A percentile compares a stretch with the other conserved stretches of the same genome.
These are phyloP conservation scores for Suhomyces sp. DNA, from an alignment of 805 yeast genomes.

Conservation along the genomic window DNA sequence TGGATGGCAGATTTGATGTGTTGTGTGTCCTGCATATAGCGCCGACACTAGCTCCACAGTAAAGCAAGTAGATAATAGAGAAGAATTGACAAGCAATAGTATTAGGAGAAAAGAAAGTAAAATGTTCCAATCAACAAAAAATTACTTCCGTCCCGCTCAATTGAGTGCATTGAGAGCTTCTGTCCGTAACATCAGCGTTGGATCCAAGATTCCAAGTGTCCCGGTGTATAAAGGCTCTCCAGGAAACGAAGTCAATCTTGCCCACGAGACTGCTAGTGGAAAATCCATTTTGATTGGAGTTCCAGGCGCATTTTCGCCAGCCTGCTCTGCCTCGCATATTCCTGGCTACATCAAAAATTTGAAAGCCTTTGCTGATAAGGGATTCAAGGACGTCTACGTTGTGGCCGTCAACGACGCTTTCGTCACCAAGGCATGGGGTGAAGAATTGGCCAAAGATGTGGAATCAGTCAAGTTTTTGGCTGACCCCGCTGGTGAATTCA, in stretches of 20 bases:
- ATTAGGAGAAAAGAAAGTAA: background rate
- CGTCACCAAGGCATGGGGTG: conserved; percentile 79
- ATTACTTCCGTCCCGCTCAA: background rate
- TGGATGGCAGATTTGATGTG: too few relatives aligned
- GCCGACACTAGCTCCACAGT: background rate
- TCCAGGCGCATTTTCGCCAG: conserved; percentile 75
- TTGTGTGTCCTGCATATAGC: background rate
- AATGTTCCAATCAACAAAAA: conserved; percentile 5
- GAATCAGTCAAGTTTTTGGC: conserved; percentile 59
- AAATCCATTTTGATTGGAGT: conserved; percentile 40
- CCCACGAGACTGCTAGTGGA: conserved; percentile 38
- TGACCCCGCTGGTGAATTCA: conserved; percentile 74
- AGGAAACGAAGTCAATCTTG: conserved; percentile 56
- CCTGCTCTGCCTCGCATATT: conserved; percentile 67
- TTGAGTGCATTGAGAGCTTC: background rate
- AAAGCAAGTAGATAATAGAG: background rate
- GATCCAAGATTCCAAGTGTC: conserved; percentile 60
- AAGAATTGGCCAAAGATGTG: conserved; percentile 23
- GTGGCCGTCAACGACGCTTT: conserved; percentile 86
- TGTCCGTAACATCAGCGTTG: conserved; percentile 32
- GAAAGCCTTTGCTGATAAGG: conserved; percentile 57
- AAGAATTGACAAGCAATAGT: background rate
- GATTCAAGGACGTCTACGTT: conserved; percentile 59
- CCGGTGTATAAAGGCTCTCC: conserved; percentile 63
- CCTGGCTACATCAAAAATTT: conserved; percentile 66